These are phyloP conservation scores for Scortechinia acanthostroma DNA, from an alignment of 2,329 filamentous ascomycete species.

Conservation along the genomic window DNA sequence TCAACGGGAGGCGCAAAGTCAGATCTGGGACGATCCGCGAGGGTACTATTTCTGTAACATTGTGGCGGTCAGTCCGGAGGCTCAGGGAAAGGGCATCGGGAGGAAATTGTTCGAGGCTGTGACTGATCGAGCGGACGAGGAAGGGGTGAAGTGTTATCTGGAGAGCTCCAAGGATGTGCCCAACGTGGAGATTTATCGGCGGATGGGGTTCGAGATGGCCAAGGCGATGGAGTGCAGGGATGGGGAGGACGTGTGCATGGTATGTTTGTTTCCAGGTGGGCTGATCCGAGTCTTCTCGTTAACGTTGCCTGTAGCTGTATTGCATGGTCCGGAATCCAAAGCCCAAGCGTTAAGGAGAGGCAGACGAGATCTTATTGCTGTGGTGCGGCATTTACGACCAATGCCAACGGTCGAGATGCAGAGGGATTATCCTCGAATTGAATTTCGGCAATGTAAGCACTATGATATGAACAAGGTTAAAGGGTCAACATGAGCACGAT, in stretches of 20 bases:
- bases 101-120: conserved; percentile 57
- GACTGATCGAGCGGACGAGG: conserved; percentile 52
- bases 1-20: conserved; percentile 51
- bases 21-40: conserved; percentile 55
- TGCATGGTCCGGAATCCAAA: background rate
- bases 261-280: background rate
- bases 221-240: conserved; percentile 64
- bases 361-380: too few species aligned
- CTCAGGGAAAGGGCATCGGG: conserved; percentile 62
- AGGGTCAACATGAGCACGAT: too few species aligned
- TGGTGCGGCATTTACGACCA: too few species aligned
- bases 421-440: too few species aligned
- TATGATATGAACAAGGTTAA: too few species aligned
- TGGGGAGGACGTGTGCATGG: conserved; percentile 31
- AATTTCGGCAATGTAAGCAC: too few species aligned
- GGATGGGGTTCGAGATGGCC: conserved; percentile 59
- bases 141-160: conserved; percentile 61
- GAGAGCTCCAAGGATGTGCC: conserved; percentile 64
- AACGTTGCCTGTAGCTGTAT: background rate
- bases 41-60: conserved; percentile 77
- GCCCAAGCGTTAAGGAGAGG: too few species aligned
- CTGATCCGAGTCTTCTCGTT: background rate
- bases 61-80: conserved; percentile 58
- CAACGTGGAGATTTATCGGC: conserved; percentile 65
- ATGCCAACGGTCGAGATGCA: too few species aligned